A percentile compares a stretch with the other conserved stretches of the same genome.
Conservation (phyloP, 371 early-diverging fungal species). For the Mucor racemosus region DNA sequence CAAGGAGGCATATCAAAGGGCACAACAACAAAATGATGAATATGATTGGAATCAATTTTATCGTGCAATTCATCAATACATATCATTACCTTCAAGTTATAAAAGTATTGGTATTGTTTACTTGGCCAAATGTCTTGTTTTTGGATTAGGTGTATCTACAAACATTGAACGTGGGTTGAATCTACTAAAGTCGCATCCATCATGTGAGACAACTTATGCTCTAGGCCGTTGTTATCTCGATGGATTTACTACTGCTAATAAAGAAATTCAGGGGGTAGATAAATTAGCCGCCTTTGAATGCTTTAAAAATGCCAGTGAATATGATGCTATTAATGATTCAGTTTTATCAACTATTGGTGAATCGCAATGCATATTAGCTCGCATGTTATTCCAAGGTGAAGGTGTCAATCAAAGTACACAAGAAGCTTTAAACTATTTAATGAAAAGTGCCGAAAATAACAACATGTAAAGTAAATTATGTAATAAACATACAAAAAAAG, state of each 20-base stretch:
- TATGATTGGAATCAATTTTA: slow-evolving; percentile 28
- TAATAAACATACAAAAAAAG: not conserved
- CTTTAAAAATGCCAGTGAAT: slow-evolving; percentile 21
- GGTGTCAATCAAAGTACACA: slow-evolving; percentile 40
- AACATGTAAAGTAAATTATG: slow-evolving; percentile 37
- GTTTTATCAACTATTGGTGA: slow-evolving; percentile 18
- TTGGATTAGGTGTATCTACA: slow-evolving; percentile 19
- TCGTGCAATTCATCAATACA: slow-evolving; percentile 20
- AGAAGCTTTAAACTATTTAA: slow-evolving; percentile 38
- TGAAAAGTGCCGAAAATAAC: slow-evolving; percentile 40
- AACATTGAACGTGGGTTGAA: slow-evolving; percentile 24
- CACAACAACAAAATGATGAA: slow-evolving; percentile 28
- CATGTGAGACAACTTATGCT: slow-evolving; percentile 31
- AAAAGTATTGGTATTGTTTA: slow-evolving; percentile 22
- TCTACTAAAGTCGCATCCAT: slow-evolving; percentile 20
- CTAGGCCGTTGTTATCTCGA: slow-evolving; percentile 30
- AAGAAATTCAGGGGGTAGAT: slow-evolving; percentile 14
- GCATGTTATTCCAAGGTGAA: slow-evolving; percentile 47
- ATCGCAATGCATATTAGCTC: slow-evolving; percentile 46
- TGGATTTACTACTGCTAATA: not conserved
- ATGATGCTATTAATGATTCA: slow-evolving; percentile 19
- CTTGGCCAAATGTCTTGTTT: slow-evolving; percentile 25
- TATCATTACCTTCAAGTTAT: not conserved
- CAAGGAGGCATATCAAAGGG: slow-evolving; percentile 19
- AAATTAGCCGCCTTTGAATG: slow-evolving; percentile 24